These are phyloP conservation scores for Coniochaeta pulveracea DNA, from an alignment of 2,329 filamentous ascomycete genomes.

Conservation along the genomic window DNA sequence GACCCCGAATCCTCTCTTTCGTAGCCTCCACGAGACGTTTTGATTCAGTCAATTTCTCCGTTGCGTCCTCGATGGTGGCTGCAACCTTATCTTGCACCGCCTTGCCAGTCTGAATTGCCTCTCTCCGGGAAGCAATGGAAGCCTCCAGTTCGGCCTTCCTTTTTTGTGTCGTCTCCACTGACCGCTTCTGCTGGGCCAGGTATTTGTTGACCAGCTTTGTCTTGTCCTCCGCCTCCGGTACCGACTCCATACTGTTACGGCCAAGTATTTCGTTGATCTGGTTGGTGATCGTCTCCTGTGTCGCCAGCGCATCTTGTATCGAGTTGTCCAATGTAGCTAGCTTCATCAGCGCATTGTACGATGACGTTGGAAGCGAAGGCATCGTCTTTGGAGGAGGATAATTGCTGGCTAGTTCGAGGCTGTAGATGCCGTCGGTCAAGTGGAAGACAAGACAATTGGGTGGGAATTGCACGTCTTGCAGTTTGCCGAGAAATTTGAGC, in stretches of 20 bases:
- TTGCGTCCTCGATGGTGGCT: slow-evolving; percentile 49
- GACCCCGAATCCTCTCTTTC: slow-evolving; percentile 62
- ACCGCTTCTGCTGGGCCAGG: slow-evolving; percentile 52
- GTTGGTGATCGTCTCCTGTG: slow-evolving; percentile 59
- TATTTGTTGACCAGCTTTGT: slow-evolving; percentile 37
- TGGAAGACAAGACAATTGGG: slow-evolving; percentile 78
- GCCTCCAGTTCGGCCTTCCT: slow-evolving; percentile 56
- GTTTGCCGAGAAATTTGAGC: slow-evolving; percentile 67
- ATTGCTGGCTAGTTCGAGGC: slow-evolving; percentile 53
- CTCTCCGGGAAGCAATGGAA: slow-evolving; percentile 53
- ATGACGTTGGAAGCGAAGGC: slow-evolving; percentile 51
- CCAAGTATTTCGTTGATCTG: slow-evolving; percentile 59
- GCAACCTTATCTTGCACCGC: slow-evolving; percentile 46
- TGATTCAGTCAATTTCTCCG: slow-evolving; percentile 45
- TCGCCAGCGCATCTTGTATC: slow-evolving; percentile 78
- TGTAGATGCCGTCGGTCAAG: slow-evolving; percentile 78
- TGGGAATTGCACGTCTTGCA: slow-evolving; percentile 62
- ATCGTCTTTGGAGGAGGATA: slow-evolving; percentile 40
- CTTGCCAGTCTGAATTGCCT: slow-evolving; percentile 56
- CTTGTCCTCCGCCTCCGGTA: slow-evolving; percentile 37
- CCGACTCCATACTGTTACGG: slow-evolving; percentile 18
- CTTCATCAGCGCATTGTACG: slow-evolving; percentile 80
- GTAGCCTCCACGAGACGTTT: slow-evolving; percentile 43
- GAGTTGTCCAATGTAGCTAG: slow-evolving; percentile 82
- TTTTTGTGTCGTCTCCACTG: slow-evolving; percentile 48